These are phyloP conservation scores for Gaultheria prostrata DNA, from an alignment of 148 eudicot genomes.

Conservation along the genomic window DNA sequence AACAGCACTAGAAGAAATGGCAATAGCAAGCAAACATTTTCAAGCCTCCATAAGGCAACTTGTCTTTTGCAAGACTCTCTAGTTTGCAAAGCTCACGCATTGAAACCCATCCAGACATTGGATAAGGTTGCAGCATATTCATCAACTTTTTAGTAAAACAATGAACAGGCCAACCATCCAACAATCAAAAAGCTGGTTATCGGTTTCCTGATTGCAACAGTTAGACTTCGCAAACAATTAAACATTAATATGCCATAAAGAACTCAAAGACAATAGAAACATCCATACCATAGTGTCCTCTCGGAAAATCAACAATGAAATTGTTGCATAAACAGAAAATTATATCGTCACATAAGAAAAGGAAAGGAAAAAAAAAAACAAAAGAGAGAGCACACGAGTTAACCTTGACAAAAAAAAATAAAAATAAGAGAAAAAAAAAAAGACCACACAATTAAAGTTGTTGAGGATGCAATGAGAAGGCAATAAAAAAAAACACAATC, in stretches of 20 bases:
- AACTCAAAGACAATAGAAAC: neutral
- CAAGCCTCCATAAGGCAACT: neutral
- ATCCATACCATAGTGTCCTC: neutral
- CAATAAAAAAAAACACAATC: neutral
- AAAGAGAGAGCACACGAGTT: neutral
- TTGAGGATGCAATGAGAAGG: neutral
- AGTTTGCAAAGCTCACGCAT: neutral
- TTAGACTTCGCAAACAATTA: neutral
- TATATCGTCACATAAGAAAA: neutral
- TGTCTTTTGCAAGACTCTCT: neutral
- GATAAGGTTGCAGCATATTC: neutral
- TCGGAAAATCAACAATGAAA: neutral
- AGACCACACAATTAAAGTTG: neutral
- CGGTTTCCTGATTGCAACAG: neutral
- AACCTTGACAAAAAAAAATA: neutral
- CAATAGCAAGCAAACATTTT: too few relatives aligned
- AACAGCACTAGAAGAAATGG: neutral
- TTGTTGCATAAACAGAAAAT: neutral
- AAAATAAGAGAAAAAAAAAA: neutral
- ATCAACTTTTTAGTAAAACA: neutral
- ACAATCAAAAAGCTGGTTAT: neutral
- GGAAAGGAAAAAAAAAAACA: too few relatives aligned
- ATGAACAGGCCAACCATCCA: neutral
- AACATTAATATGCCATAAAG: neutral
- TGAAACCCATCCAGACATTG: neutral